Evolutionary conservation across 345 rosid genomes (phyloP).

Genomic region (Eucalyptus lansdowneana): DNA sequence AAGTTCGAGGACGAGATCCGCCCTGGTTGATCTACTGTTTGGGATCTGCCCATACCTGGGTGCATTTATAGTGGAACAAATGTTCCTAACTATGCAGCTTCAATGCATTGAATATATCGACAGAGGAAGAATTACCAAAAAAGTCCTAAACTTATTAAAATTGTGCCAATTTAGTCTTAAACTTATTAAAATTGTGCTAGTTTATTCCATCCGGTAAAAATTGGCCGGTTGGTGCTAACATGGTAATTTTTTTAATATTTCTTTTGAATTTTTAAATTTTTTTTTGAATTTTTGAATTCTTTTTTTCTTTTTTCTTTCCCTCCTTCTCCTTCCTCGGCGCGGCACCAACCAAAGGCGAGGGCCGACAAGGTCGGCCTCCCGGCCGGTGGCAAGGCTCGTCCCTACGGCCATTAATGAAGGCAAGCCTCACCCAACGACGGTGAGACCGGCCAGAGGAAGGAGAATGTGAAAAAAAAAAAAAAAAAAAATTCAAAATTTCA

Average conservation of each 20-base stretch:
- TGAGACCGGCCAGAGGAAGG: fast-evolving
- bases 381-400: fast-evolving
- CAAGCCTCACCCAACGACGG: fast-evolving
- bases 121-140: too few species aligned
- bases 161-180: too few species aligned
- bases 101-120: neutral
- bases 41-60: neutral
- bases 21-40: neutral
- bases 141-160: fast-evolving
- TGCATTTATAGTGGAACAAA: neutral
- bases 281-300: too few species aligned
- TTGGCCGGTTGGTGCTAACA: too few species aligned
- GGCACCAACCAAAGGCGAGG: fast-evolving
- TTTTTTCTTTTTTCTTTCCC: fast-evolving
- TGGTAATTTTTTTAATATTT: too few species aligned
- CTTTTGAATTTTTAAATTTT: too few species aligned
- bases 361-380: fast-evolving
- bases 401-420: fast-evolving
- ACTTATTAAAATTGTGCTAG: fast-evolving
- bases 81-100: neutral
- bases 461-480: too few species aligned
- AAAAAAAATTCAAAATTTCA: too few species aligned
- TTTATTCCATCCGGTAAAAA: fast-evolving
- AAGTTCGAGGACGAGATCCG: neutral
- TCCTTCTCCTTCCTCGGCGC: too few species aligned